Evolutionary conservation across 352 stramenopile species (phyloP), one percentile per base, ranked within the genome.

Genomic region (Globisporangium heterothallicum): DNA sequence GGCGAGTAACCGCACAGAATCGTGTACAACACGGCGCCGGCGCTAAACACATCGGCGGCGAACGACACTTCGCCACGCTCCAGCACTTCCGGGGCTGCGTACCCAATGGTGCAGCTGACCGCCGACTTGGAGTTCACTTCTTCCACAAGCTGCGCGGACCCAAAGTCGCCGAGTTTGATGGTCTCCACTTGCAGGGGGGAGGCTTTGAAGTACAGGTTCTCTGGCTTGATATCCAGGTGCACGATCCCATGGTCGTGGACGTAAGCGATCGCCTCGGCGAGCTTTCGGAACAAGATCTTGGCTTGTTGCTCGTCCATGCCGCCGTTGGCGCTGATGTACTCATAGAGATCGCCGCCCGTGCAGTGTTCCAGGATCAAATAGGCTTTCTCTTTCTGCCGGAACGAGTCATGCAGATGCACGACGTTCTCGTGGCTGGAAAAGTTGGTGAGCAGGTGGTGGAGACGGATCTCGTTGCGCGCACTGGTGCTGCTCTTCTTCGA

Each of bases 161-260:
- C 81, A 67, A 92, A 92, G 65, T 92, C 81, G 6, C 68, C 72
- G 3, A 92, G 53, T 49, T 87, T 86, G 36, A 88, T 68, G 0
- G 68, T 74, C 35, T 82, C 67, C 3, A 72, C 42, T 35, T 86
- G 64, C 26, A 64, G 42, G 16, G 68, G 45, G 21, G 66, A 79
- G 16, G 65, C 57, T 53, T 79, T 83, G 43, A 92, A 89, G 42
- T 90, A 74, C 13, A 92, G 42, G 45, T 92, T 92, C 49, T 87
- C 75, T 2, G 81, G 81, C 61, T 92, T 92, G 44, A 92, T 80
- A 40, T 90, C 81, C 50, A 92, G 42, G 25, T 92, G 81, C 6
- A 90, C 64, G 18, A 92, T 59, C 16, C 62, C 70, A 12, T 83
- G 68, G 13, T 74, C 65, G 45, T 92, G 81, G 19, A 84, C 61